A percentile compares a stretch with the other conserved stretches of the same genome.
Evolutionary conservation across 1,284 basidiomycete species (phyloP).

Genomic region (Boletus subluridellus): DNA sequence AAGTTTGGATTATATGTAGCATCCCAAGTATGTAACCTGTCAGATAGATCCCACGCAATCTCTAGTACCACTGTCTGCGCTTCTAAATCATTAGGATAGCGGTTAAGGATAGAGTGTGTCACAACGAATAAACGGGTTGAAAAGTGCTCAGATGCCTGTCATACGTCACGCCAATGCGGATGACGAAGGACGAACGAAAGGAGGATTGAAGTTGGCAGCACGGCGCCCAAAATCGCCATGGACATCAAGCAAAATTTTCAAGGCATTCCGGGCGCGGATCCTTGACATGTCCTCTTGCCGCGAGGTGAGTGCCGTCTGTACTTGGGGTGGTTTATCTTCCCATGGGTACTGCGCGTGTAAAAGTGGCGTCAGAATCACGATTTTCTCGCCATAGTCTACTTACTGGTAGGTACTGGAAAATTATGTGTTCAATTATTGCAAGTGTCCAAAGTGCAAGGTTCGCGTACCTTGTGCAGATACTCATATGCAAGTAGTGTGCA

Average conservation of each 20-base stretch:
- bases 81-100: constrained; percentile 21
- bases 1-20: neutral
- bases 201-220: constrained; percentile 36
- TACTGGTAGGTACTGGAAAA: constrained; percentile 62
- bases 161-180: constrained; percentile 31
- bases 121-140: neutral
- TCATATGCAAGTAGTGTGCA: constrained; percentile 92
- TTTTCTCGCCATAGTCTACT: constrained; percentile 33
- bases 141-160: neutral
- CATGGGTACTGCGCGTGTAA: constrained; percentile 64
- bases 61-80: constrained; percentile 9
- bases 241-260: constrained; percentile 82
- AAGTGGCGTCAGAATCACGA: constrained; percentile 5
- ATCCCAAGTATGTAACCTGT: constrained; percentile 8
- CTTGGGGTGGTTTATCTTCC: constrained; percentile 58
- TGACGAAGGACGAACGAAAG: constrained; percentile 36
- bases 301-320: constrained; percentile 68
- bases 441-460: neutral
- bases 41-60: constrained; percentile 2
- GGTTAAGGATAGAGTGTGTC: constrained; percentile 11
- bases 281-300: constrained; percentile 80
- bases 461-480: constrained; percentile 65
- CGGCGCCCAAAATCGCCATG: constrained; percentile 78
- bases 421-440: neutral
- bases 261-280: constrained; percentile 88